Base-by-base conservation (phyloP, 306 rosid genomes). In the Morella rubra region DNA sequence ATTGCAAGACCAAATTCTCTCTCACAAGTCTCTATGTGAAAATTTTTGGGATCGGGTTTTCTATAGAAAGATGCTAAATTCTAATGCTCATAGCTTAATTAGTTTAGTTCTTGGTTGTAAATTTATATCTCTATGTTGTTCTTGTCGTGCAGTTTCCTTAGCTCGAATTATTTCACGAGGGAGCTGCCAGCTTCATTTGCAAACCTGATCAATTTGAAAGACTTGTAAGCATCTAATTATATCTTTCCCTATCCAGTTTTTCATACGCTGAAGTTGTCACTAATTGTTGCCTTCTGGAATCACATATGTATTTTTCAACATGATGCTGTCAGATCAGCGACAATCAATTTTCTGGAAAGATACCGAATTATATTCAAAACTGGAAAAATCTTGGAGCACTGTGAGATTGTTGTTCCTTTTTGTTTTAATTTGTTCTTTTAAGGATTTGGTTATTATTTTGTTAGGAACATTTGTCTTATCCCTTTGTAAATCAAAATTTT, bases 251-350 rank as follows among this genome's bases (percentile, higher is more conserved):
- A 41, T 19, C 2, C n/a, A 71, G 18, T 41, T 22, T 62, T 40
- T 10, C 1, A 65, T 49, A 49, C 0, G 11, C 16, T 15, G 1
- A 49, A 49, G 5, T 49, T 12, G 53, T 44, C 5, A 7, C 7
- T 3, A 41, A 13, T 71, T 53, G 32, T 59, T 54, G n/a, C 40
- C 8, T 58, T 16, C 1, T 32, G 5, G 18, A 49, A 62, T 41
- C 50, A 47, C 16, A 27, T 71, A 3, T 14, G 6, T 58, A 0
- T 8, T 18, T 75, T 19, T 6, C n/a, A 9, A 32, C 47, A 40
- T 44, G 71, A 64, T 80, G 89, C 87, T 89, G 98, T 49, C 96
- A 92, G 62, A 70, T 91, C 37, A 73, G 91, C 10, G 93, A 89
- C 76, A 87, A 79, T 72, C 82, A 79, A 47, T 89, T 91, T 71